Base-by-base conservation (phyloP, 2,329 filamentous ascomycete genomes). In the Aspergillus fructus region DNA sequence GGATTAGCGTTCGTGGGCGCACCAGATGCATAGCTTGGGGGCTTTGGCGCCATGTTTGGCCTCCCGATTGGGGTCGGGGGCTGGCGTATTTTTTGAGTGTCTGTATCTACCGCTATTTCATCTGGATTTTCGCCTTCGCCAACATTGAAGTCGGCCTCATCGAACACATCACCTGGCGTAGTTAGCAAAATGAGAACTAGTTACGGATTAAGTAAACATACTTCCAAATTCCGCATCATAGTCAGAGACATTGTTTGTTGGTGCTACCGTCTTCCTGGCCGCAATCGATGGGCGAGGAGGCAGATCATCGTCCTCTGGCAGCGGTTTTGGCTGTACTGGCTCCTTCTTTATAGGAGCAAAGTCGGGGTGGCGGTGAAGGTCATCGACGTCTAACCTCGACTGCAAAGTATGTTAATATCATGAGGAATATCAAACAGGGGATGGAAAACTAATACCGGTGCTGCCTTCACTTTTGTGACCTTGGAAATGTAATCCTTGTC, bases 401-500 rank as follows among this genome's bases (percentile, higher is more conserved):
- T 79, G 53, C 43, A 48, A 11, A 30, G n/a, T 3, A 19, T 37
- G 24, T 49, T n/a, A 45, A 21, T 17, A n/a, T 13, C 23, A 24
- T 15, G 23, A 27, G 12, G 4, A 21, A 11, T 19, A 11, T n/a
- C 4, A 5, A 45, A 5, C 8, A 39, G 46, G 9, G 15, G 1
- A 21, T 17, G 37, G 9, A 8, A n/a, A 24, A 34, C 9, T 15
- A 60, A 61, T 71, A 79, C 77, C 4, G 91, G 89, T 56, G 84
- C 82, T 15, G 87, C 85, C 79, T 96, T 97, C 68, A 99, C 81
- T 76, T 91, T 96, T 51, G 88, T 89, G n/a, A 97, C 90, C 72
- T 91, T 93, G 52, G 87, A 83, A 56, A 99, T 80, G 71, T 96
- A 99, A 60, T 93, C 88, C 75, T 97, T 96, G 78, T 99, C 94